A percentile compares a stretch with the other conserved stretches of the same genome.
Conservation (phyloP, 2,329 filamentous ascomycete genomes). For the Hymenoscyphus linearis region DNA sequence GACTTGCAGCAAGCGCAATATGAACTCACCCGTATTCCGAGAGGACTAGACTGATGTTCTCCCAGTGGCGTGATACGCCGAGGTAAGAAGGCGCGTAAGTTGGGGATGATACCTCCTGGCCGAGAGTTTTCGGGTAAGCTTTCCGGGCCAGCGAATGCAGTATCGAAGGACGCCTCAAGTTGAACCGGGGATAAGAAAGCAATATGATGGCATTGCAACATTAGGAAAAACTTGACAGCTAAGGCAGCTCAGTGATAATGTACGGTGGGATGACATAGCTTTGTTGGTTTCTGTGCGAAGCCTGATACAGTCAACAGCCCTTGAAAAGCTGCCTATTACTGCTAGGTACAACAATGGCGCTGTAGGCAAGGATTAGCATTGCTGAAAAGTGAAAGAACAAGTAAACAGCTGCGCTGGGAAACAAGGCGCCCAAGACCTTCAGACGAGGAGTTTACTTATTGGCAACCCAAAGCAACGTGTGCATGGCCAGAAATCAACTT, state of each 20-base stretch:
- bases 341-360: background rate
- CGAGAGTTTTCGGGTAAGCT: slow-evolving; percentile 17
- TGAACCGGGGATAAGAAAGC: slow-evolving; percentile 5
- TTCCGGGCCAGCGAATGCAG: slow-evolving; percentile 14
- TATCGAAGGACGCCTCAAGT: slow-evolving; percentile 13
- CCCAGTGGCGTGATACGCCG: background rate
- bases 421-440: background rate
- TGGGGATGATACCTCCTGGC: slow-evolving; percentile 15
- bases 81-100: slow-evolving; percentile 22
- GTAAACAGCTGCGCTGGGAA: background rate
- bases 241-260: background rate
- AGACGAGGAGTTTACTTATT: background rate
- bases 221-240: slow-evolving; percentile 2
- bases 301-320: background rate
- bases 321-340: background rate
- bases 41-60: background rate
- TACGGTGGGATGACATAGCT: background rate
- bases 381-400: background rate
- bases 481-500: background rate
- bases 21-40: background rate
- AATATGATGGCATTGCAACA: slow-evolving; percentile 17
- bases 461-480: background rate
- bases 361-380: background rate
- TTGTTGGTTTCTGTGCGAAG: background rate
- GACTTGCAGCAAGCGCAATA: background rate